phyloP scores from a whole-genome alignment of 2,329 filamentous ascomycete species.

The Colletotrichum zoysiae region DNA sequence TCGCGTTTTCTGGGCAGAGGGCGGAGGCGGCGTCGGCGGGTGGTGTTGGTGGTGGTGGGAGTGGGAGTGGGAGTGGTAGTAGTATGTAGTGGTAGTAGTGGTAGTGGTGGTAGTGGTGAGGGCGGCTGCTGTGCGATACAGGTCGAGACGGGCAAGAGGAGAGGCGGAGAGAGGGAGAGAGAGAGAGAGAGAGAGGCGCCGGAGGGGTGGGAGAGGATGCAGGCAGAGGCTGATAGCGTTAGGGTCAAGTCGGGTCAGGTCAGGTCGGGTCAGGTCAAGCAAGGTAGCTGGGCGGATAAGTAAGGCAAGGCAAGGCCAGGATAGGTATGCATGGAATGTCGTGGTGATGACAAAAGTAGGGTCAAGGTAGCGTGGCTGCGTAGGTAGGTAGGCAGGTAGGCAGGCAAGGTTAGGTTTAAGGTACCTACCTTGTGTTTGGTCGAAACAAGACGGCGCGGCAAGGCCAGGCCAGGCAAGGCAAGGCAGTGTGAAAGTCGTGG shows the following conservation, averaged over 20 bases:
- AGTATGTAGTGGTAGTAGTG: constrained; percentile 12
- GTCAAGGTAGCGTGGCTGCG: constrained; percentile 4
- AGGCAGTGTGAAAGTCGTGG: constrained; percentile 3
- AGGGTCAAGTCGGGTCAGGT: constrained; percentile 7
- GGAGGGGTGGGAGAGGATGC: constrained; percentile 12
- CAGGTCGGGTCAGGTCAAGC: background rate
- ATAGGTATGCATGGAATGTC: background rate
- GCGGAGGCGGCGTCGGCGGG: constrained; percentile 33
- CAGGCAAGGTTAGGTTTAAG: constrained; percentile 21
- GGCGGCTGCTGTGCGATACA: constrained; percentile 34
- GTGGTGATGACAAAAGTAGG: constrained; percentile 19
- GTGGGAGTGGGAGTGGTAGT: too few relatives aligned
- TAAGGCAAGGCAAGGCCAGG: constrained; percentile 14
- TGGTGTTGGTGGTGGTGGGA: constrained; percentile 12
- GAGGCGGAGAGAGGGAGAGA: background rate
- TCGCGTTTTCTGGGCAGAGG: constrained; percentile 41
- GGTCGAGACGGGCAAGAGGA: constrained; percentile 27
- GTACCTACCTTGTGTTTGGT: constrained; percentile 10
- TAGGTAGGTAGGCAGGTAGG: constrained; percentile 17
- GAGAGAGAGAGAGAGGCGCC: constrained; percentile 1
- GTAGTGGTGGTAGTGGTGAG: constrained; percentile 19
- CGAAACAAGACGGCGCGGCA: constrained; percentile 12
- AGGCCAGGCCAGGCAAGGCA: background rate
- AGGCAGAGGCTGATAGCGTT: constrained; percentile 33
- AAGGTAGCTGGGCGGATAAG: constrained; percentile 30